A percentile compares a stretch with the other conserved stretches of the same genome.
Evolutionary conservation across 352 stramenopile genomes (phyloP).

Genomic region (Phytophthora fragariaefolia): DNA sequence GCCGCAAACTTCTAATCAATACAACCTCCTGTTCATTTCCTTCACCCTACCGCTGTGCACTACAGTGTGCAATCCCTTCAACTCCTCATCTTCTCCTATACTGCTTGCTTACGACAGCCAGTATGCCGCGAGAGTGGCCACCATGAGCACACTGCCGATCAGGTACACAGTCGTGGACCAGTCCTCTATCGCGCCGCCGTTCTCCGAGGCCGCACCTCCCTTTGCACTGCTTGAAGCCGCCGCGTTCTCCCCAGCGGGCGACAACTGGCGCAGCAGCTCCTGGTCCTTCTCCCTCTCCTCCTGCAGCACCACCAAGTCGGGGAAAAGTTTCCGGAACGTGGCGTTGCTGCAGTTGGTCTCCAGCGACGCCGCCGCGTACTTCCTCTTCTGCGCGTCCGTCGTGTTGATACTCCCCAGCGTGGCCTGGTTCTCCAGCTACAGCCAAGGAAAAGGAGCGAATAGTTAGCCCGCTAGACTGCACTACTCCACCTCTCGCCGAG

Average conservation of each 20-base stretch:
- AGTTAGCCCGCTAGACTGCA: too few relatives aligned
- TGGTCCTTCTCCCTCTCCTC: slow-evolving; percentile 57
- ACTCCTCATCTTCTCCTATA: background rate
- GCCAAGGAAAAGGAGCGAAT: too few relatives aligned
- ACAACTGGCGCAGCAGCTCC: slow-evolving; percentile 44
- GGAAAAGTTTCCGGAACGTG: slow-evolving; percentile 90
- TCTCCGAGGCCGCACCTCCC: slow-evolving; percentile 20
- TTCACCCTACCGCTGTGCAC: slow-evolving; percentile 1
- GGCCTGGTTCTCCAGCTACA: slow-evolving; percentile 75
- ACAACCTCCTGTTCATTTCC: slow-evolving; percentile 21
- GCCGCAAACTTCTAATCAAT: slow-evolving; percentile 8
- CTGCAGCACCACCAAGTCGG: slow-evolving; percentile 86
- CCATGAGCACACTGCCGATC: slow-evolving; percentile 45
- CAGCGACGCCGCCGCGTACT: slow-evolving; percentile 80
- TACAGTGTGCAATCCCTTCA: too few relatives aligned
- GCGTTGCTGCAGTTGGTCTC: slow-evolving; percentile 83
- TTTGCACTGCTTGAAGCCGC: slow-evolving; percentile 27
- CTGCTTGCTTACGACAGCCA: slow-evolving; percentile 50
- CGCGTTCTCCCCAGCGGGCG: slow-evolving; percentile 12
- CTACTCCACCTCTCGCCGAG: too few relatives aligned
- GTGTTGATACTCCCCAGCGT: slow-evolving; percentile 92
- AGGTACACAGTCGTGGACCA: slow-evolving; percentile 50
- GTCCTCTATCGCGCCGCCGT: slow-evolving; percentile 42
- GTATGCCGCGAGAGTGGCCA: slow-evolving; percentile 51
- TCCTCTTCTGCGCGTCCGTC: slow-evolving; percentile 82